These are phyloP conservation scores for Rhododendron ovatum DNA, from an alignment of 148 eudicot genomes.

Conservation along the genomic window DNA sequence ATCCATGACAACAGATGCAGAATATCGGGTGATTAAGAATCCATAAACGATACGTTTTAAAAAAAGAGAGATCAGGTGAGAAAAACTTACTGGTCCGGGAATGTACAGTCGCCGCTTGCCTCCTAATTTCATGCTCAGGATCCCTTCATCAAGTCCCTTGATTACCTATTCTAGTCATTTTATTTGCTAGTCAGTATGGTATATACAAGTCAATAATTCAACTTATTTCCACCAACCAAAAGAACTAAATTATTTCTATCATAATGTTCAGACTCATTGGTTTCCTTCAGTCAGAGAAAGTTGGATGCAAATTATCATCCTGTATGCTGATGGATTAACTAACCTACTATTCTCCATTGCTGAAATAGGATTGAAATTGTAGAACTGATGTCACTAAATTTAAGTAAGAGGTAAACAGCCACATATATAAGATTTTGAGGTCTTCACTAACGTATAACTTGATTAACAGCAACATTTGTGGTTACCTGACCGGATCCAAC, in stretches of 20 bases:
- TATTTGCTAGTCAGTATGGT: neutral
- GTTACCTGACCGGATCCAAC: constrained; percentile 96
- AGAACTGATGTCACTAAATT: neutral
- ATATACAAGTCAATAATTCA: neutral
- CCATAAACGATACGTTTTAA: neutral
- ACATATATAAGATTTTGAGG: neutral
- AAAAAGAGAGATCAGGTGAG: neutral
- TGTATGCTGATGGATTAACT: neutral
- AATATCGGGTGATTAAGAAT: neutral
- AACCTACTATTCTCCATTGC: neutral
- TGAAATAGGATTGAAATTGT: neutral
- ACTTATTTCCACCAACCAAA: neutral
- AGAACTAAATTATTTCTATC: neutral
- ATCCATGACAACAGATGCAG: neutral
- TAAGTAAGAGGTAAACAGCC: neutral
- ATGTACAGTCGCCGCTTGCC: constrained; percentile 89
- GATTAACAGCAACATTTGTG: neutral
- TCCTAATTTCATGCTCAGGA: constrained; percentile 88
- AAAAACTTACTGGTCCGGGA: constrained; percentile 84
- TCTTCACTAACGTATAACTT: neutral
- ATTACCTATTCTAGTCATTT: constrained; percentile 54
- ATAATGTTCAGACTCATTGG: neutral
- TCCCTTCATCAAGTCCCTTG: constrained; percentile 97
- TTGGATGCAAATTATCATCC: neutral
- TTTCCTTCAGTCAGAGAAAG: neutral